A percentile compares a stretch with the other conserved stretches of the same genome.
Conservation (phyloP, 2,329 filamentous ascomycete species). For the Magnaporthiopsis incrustans region DNA sequence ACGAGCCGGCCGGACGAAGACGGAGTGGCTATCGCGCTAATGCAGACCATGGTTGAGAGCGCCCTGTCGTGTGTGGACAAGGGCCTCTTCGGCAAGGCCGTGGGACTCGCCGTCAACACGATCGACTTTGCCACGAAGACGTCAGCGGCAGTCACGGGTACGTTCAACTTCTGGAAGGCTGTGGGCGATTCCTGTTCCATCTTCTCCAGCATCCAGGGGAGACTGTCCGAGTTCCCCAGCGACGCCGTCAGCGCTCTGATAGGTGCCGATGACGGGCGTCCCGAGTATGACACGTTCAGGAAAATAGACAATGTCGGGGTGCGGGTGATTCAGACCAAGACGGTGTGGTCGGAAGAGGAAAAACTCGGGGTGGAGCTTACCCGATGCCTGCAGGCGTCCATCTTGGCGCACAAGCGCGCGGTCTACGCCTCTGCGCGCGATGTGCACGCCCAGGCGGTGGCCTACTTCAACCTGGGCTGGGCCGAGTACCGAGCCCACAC, state of each 20-base stretch:
- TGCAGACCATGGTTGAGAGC: conserved; percentile 82
- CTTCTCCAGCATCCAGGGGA: conserved; percentile 70
- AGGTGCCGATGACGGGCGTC: conserved; percentile 30
- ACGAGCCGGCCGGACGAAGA: conserved; percentile 63
- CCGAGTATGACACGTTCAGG: conserved; percentile 53
- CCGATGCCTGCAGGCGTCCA: conserved; percentile 59
- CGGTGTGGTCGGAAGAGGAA: conserved; percentile 38
- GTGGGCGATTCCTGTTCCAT: conserved; percentile 82
- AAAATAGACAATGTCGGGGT: conserved; percentile 59
- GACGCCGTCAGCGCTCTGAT: conserved; percentile 46
- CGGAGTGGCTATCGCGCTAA: conserved; percentile 76
- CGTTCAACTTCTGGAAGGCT: conserved; percentile 94
- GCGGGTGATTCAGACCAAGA: conserved; percentile 35
- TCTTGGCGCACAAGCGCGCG: conserved; percentile 82
- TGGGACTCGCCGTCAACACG: conserved; percentile 60
- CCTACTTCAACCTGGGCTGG: conserved; percentile 96
- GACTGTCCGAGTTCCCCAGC: conserved; percentile 53
- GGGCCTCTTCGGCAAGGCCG: conserved; percentile 78
- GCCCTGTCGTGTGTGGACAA: conserved; percentile 70
- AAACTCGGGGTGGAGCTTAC: conserved; percentile 42
- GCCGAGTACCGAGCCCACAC: conserved; percentile 76
- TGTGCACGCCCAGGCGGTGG: conserved; percentile 82
- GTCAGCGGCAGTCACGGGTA: conserved; percentile 51
- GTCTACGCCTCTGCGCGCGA: conserved; percentile 67
- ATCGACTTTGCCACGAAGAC: conserved; percentile 60